Evolutionary conservation across 2,329 filamentous ascomycete species (phyloP).

Genomic region (Sarocladium strictum): DNA sequence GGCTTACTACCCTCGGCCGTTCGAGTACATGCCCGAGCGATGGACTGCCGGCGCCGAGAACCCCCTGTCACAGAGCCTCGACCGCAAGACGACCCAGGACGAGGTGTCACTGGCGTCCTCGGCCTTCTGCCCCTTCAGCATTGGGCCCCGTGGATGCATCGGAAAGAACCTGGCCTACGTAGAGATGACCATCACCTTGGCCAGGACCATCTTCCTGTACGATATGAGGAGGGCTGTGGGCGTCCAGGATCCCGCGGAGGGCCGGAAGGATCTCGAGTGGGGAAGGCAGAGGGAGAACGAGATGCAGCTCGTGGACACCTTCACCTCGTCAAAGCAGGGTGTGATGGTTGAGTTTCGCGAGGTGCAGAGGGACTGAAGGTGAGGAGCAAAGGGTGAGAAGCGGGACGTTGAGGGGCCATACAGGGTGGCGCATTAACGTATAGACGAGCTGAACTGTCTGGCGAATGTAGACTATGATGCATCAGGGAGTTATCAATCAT

Average conservation of each 20-base stretch:
- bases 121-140: conserved; percentile 70
- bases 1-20: conserved; percentile 54
- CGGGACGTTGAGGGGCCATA: too few species aligned
- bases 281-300: conserved; percentile 52
- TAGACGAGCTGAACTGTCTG: too few species aligned
- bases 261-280: conserved; percentile 39
- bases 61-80: conserved; percentile 22
- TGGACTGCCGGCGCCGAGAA: conserved; percentile 50
- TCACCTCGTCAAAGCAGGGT: conserved; percentile 68
- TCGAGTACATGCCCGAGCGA: conserved; percentile 55
- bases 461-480: too few species aligned
- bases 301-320: conserved; percentile 66
- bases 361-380: not conserved
- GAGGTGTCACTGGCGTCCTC: conserved; percentile 51
- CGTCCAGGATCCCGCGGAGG: conserved; percentile 47
- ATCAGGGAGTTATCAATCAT: too few species aligned
- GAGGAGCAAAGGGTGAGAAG: not conserved
- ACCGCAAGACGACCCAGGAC: conserved; percentile 37
- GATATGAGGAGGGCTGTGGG: conserved; percentile 49
- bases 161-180: conserved; percentile 64
- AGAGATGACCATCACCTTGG: conserved; percentile 59
- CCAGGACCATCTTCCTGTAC: conserved; percentile 54
- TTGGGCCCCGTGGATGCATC: conserved; percentile 66
- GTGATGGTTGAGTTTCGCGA: conserved; percentile 56
- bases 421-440: too few species aligned